phyloP scores from a whole-genome alignment of 805 yeast genomes.

The Nakazawaea siamensis region DNA sequence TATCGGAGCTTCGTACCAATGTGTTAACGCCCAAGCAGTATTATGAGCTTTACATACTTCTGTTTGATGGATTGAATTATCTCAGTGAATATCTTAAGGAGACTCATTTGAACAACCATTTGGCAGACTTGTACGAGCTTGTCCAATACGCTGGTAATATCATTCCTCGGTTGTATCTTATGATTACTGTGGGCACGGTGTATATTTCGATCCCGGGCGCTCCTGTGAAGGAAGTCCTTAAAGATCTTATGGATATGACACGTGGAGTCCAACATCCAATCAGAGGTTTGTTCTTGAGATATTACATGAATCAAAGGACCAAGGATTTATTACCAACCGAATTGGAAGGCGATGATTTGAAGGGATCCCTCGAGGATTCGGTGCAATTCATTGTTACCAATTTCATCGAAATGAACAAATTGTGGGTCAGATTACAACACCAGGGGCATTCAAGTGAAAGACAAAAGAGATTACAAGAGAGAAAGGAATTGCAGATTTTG shows the following conservation, averaged over 20 bases:
- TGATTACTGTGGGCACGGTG: constrained; percentile 92
- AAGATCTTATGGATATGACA: constrained; percentile 97
- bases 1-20: constrained; percentile 74
- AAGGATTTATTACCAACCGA: constrained; percentile 49
- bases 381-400: constrained; percentile 76
- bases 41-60: constrained; percentile 81
- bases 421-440: constrained; percentile 95
- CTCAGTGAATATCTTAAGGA: constrained; percentile 59
- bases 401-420: constrained; percentile 94
- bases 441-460: constrained; percentile 88
- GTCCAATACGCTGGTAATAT: constrained; percentile 95
- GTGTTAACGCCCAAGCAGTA: constrained; percentile 80
- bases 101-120: constrained; percentile 59
- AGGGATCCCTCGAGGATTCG: constrained; percentile 48
- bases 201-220: constrained; percentile 73
- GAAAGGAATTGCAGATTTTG: constrained; percentile 82
- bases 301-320: constrained; percentile 79
- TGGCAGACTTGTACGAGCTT: constrained; percentile 86
- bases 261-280: constrained; percentile 95
- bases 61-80: constrained; percentile 72
- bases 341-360: constrained; percentile 14
- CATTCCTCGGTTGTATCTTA: constrained; percentile 82
- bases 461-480: constrained; percentile 62
- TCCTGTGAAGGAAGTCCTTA: constrained; percentile 78
- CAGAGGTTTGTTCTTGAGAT: constrained; percentile 83